Evolutionary conservation across 176 grass and related monocot species (phyloP), one percentile per base, ranked within the genome.

Genomic region (Lolium multiflorum): DNA sequence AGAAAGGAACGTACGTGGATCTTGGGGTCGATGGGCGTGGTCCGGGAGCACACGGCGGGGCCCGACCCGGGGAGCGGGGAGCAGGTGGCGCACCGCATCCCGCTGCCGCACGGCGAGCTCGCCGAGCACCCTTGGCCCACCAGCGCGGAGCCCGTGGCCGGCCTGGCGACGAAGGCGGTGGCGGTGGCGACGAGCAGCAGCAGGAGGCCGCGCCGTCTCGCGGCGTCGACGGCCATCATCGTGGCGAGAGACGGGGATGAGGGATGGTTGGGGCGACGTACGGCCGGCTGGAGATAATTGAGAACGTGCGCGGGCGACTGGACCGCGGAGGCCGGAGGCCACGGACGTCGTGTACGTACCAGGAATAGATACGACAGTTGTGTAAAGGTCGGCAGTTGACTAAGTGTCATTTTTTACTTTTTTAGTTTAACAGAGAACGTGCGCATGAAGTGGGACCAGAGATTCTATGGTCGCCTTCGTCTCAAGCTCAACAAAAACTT

Each of bases 31-130:
- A 86, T 0, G 24, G 95, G 95, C 52, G 77, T 81, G 1, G 74
- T 82, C 25, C 87, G 64, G 17, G 88, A 79, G 92, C 92, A 95
- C 4, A 83, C 56, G n/a, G 84, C 47, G 0, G 89, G 56, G 0
- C 91, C 81, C 9, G 82, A 17, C 38, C 74, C 70, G 70, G 77
- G 55, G 35, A 88, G 78, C 22, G 80, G 72, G 16, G 55, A 60
- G 85, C 96, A 98, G 41, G 69, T 61, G 74, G 87, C 85, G 91
- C 96, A 98, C 1, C 85, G 90, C 63, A 86, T 59, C 24, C 88
- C 91, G 7, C 51, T 38, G 56, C 86, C 81, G 78, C 93, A 93
- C 2, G 62, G 20, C 56, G 70, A 14, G 1, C 14, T 56, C 6
- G 54, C 17, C 3, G 81, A 57, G 88, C 96, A 98, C 60, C 57